Evolutionary conservation across 148 eudicot genomes (phyloP).

Genomic region (Fallopia convolvulus): DNA sequence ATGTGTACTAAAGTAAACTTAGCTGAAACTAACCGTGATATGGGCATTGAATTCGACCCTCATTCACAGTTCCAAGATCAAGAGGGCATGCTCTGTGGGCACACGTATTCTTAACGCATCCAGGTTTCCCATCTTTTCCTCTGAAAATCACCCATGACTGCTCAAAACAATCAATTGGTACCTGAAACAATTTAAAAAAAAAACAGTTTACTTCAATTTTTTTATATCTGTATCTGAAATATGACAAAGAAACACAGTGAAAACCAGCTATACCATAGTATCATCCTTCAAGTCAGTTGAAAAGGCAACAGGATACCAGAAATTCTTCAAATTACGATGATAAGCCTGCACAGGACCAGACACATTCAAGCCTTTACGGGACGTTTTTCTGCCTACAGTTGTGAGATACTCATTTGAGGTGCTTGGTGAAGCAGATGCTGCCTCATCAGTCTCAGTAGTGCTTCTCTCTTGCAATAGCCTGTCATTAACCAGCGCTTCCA

Average conservation of each 20-base stretch:
- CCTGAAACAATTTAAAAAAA: slow-evolving; percentile 29
- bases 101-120: slow-evolving; percentile 87
- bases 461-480: slow-evolving; percentile 65
- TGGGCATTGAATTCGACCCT: slow-evolving; percentile 94
- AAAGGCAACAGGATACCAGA: slow-evolving; percentile 96
- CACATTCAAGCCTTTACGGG: slow-evolving; percentile 53
- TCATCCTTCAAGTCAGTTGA: slow-evolving; percentile 72
- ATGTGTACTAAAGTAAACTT: not conserved
- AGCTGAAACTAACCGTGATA: slow-evolving; percentile 59
- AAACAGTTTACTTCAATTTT: not conserved
- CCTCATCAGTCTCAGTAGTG: slow-evolving; percentile 26
- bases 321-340: slow-evolving; percentile 62
- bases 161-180: slow-evolving; percentile 90
- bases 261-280: slow-evolving; percentile 58
- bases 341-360: slow-evolving; percentile 87
- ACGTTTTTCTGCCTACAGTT: slow-evolving; percentile 28
- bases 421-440: slow-evolving; percentile 37
- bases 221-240: not conserved
- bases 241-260: not conserved
- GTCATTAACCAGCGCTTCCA: slow-evolving; percentile 85
- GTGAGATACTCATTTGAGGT: slow-evolving; percentile 40
- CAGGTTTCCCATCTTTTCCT: slow-evolving; percentile 84
- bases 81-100: slow-evolving; percentile 99
- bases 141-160: slow-evolving; percentile 94
- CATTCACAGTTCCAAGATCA: slow-evolving; percentile 78